Percentiles rank a stretch among this genome's conserved stretches.
phyloP scores from a whole-genome alignment of 2,329 filamentous ascomycete genomes.

The Ophiostoma sp. region DNA sequence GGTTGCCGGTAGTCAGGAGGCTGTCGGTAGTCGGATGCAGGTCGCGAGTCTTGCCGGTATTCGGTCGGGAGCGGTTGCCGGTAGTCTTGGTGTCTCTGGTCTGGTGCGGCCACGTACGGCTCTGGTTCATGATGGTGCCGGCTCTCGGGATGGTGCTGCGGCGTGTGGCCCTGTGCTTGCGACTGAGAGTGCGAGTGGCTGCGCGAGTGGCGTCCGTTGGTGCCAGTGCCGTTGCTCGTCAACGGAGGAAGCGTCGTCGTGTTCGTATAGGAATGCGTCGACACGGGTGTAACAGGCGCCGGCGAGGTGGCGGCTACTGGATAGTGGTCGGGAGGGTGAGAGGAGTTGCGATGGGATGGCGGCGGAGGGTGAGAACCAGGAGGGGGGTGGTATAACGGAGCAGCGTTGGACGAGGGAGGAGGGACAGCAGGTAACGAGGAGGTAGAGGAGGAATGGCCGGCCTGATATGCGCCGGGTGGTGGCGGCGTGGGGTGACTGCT shows the following conservation, averaged over 20 bases:
- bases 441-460: slow-evolving; percentile 22
- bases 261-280: slow-evolving; percentile 18
- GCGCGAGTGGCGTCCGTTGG: slow-evolving; percentile 13
- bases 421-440: neutral
- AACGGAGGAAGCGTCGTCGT: slow-evolving; percentile 15
- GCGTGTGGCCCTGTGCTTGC: neutral
- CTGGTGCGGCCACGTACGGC: neutral
- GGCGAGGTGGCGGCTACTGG: slow-evolving; percentile 13
- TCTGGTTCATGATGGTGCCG: slow-evolving; percentile 10
- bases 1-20: neutral
- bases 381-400: neutral
- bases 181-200: slow-evolving; percentile 1
- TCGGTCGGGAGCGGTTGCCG: neutral
- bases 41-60: slow-evolving; percentile 8
- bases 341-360: neutral
- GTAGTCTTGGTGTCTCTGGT: slow-evolving; percentile 6
- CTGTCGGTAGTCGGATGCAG: neutral
- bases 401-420: slow-evolving; percentile 21
- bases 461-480: slow-evolving; percentile 27
- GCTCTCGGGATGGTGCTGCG: neutral
- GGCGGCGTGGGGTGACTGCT: slow-evolving; percentile 2
- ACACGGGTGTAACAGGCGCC: slow-evolving; percentile 17
- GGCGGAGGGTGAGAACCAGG: neutral
- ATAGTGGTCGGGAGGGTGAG: slow-evolving; percentile 2
- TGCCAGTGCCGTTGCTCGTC: slow-evolving; percentile 25